Percentiles rank a stretch among this genome's conserved stretches.
These are phyloP conservation scores for Nicotiana otophora DNA, from an alignment of 257 asterid genomes.

Conservation along the genomic window DNA sequence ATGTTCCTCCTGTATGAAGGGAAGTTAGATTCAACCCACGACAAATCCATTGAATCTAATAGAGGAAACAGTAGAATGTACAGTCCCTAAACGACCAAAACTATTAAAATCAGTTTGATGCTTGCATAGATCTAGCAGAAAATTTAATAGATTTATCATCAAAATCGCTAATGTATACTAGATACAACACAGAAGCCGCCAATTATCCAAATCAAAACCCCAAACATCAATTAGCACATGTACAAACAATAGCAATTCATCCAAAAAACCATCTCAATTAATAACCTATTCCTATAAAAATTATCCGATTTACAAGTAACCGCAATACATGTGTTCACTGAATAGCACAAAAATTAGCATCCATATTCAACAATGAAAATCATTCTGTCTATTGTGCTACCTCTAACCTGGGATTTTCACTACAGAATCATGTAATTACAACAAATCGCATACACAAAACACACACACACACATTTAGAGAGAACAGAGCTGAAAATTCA, in stretches of 20 bases:
- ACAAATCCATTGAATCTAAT: not conserved
- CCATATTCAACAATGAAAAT: not conserved
- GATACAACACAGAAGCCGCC: constrained; percentile 4
- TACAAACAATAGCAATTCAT: not conserved
- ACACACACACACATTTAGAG: not conserved
- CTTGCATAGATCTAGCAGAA: constrained; percentile 6
- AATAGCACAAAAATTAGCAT: not conserved
- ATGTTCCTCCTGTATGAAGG: not conserved
- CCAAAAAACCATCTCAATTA: not conserved
- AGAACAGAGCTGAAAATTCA: constrained; percentile 3
- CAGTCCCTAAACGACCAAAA: not conserved
- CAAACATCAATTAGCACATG: not conserved
- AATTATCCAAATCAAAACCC: not conserved
- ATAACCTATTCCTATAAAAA: not conserved
- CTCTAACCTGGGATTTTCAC: not conserved
- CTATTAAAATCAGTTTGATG: not conserved
- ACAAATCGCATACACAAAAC: not conserved
- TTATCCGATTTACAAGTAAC: not conserved
- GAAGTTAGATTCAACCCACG: not conserved
- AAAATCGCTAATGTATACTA: not conserved
- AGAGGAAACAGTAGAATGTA: not conserved
- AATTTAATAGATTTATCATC: not conserved
- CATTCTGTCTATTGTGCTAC: not conserved
- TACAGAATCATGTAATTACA: not conserved
- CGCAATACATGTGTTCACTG: not conserved